Percentiles rank a stretch among this genome's conserved stretches.
These are phyloP conservation scores for Pneumocystis canis DNA, from an alignment of 1,139 yeast species.

Conservation along the genomic window DNA sequence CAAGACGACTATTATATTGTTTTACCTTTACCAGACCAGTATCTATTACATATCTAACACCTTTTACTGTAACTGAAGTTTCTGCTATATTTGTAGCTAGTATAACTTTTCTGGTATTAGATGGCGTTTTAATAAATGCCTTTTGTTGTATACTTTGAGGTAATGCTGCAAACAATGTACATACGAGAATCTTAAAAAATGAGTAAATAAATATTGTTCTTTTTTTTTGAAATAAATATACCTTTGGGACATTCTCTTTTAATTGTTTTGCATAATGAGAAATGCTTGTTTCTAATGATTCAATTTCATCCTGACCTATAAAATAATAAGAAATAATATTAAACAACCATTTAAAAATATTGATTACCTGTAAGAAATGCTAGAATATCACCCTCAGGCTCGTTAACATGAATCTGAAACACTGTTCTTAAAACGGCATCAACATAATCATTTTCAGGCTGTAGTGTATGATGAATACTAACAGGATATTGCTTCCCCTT, in stretches of 20 bases:
- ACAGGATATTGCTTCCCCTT: conserved; percentile 89
- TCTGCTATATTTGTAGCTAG: conserved; percentile 93
- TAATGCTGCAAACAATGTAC: conserved; percentile 86
- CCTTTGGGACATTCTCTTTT: conserved; percentile 14
- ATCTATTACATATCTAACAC: conserved; percentile 87
- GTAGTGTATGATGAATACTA: conserved; percentile 45
- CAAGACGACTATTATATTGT: conserved; percentile 66
- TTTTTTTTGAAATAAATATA: not conserved
- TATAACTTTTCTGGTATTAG: conserved; percentile 61
- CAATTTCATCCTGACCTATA: conserved; percentile 80
- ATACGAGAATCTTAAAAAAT: conserved; percentile 41
- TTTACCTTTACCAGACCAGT: conserved; percentile 85
- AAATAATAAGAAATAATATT: not conserved
- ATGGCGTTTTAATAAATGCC: conserved; percentile 51
- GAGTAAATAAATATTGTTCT: conserved; percentile 11
- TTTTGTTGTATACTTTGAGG: conserved; percentile 70
- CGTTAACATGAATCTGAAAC: conserved; percentile 63
- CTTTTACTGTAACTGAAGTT: conserved; percentile 89
- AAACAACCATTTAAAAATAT: not conserved
- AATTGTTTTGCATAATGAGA: conserved; percentile 42
- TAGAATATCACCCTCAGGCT: conserved; percentile 67
- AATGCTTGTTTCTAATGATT: conserved; percentile 56
- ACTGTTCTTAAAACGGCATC: conserved; percentile 64
- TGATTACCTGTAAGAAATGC: conserved; percentile 59
- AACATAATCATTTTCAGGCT: conserved; percentile 63